A percentile compares a stretch with the other conserved stretches of the same genome.
Conservation (phyloP, 2,329 filamentous ascomycete species). For the Alternaria sp. region DNA sequence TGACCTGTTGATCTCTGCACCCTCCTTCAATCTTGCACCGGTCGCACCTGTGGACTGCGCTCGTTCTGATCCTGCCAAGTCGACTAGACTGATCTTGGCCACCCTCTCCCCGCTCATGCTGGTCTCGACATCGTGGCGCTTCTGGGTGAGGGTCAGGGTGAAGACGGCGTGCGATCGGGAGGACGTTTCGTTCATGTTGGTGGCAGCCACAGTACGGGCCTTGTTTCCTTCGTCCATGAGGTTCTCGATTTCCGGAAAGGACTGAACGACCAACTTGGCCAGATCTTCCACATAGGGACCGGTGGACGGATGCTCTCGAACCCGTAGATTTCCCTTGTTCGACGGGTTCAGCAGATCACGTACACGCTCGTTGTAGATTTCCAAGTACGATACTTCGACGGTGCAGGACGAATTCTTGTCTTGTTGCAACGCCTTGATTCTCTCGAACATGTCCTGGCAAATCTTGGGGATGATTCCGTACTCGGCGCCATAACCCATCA, state of each 20-base stretch:
- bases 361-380: conserved; percentile 99
- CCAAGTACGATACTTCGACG: conserved; percentile 96
- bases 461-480: conserved; percentile 95
- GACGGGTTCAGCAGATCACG: conserved; percentile 93
- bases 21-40: conserved; percentile 92
- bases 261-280: conserved; percentile 91
- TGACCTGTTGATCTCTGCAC: conserved; percentile 97
- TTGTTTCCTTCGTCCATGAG: conserved; percentile 99
- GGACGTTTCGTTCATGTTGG: conserved; percentile 99
- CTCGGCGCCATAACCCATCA: conserved; percentile 99
- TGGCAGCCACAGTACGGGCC: conserved; percentile 94
- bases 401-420: conserved; percentile 86
- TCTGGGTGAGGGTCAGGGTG: conserved; percentile 93
- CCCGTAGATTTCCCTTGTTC: conserved; percentile 95
- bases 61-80: conserved; percentile 96
- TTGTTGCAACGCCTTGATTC: conserved; percentile 75
- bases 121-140: conserved; percentile 87
- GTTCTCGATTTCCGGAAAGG: conserved; percentile 94
- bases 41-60: conserved; percentile 97
- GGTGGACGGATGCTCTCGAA: conserved; percentile 95
- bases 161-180: conserved; percentile 98
- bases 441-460: conserved; percentile 95
- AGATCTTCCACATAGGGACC: conserved; percentile 98
- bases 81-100: conserved; percentile 96
- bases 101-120: conserved; percentile 98